These are phyloP conservation scores for Halenospora varia DNA, from an alignment of 495 filamentous ascomycete species.

Conservation along the genomic window DNA sequence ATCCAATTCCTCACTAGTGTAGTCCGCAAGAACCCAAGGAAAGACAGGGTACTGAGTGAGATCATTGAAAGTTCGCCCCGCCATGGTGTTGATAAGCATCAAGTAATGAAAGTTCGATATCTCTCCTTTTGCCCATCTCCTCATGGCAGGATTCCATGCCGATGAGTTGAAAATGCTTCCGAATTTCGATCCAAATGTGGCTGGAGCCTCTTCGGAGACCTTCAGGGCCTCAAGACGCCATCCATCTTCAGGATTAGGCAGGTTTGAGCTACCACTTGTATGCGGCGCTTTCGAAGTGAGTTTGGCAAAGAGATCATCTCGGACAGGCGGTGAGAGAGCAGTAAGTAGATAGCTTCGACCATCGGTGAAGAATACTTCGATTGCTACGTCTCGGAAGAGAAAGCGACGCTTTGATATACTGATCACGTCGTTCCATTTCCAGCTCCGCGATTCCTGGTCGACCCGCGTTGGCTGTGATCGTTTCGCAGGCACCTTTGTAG, in stretches of 20 bases:
- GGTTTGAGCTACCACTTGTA: slow-evolving; percentile 45
- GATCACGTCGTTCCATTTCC: slow-evolving; percentile 91
- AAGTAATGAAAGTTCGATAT: slow-evolving; percentile 98
- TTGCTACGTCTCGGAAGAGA: slow-evolving; percentile 89
- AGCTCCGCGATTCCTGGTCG: slow-evolving; percentile 80
- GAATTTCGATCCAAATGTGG: slow-evolving; percentile 81
- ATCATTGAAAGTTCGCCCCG: slow-evolving; percentile 95
- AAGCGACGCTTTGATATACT: slow-evolving; percentile 97
- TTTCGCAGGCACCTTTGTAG: slow-evolving; percentile 62
- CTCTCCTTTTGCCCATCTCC: slow-evolving; percentile 88
- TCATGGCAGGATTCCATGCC: slow-evolving; percentile 74
- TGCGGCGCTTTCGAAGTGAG: slow-evolving; percentile 76
- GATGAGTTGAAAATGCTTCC: slow-evolving; percentile 88
- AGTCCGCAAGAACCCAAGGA: slow-evolving; percentile 94
- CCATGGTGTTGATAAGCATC: slow-evolving; percentile 97
- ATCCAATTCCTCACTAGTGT: slow-evolving; percentile 93
- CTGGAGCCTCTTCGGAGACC: slow-evolving; percentile 72
- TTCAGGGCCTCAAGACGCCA: slow-evolving; percentile 86
- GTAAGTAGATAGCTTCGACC: slow-evolving; percentile 92
- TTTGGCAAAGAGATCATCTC: slow-evolving; percentile 75
- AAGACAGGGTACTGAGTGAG: slow-evolving; percentile 98
- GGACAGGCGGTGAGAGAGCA: slow-evolving; percentile 61
- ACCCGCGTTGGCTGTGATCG: slow-evolving; percentile 35
- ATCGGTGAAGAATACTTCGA: slow-evolving; percentile 96
- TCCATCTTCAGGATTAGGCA: slow-evolving; percentile 60